phyloP scores from a whole-genome alignment of 1,284 basidiomycete species.

The Acaromyces ingoldii region DNA sequence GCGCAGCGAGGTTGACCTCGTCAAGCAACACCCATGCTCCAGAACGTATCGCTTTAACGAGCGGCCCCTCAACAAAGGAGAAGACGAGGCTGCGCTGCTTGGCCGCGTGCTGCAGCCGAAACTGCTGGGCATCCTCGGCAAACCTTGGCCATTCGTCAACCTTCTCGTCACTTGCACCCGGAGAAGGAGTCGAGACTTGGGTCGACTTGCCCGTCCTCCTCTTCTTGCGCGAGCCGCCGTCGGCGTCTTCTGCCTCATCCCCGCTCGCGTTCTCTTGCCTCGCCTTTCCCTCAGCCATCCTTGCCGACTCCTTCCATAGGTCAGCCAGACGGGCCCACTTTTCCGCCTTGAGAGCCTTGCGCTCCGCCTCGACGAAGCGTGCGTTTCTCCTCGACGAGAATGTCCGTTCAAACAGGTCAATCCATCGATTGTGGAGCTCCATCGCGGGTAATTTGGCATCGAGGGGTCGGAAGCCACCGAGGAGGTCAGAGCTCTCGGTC shows the following conservation, averaged over 20 bases:
- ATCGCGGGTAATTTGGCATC: constrained; percentile 68
- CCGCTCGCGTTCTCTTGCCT: not conserved
- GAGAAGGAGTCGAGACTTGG: too few relatives aligned
- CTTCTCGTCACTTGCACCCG: constrained; percentile 19
- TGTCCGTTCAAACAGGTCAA: constrained; percentile 76
- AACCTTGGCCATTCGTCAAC: constrained; percentile 56
- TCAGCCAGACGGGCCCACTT: constrained; percentile 81
- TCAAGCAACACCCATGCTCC: constrained; percentile 96
- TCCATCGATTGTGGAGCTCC: constrained; percentile 70
- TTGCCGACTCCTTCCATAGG: constrained; percentile 75
- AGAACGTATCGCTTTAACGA: constrained; percentile 81
- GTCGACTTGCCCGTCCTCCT: constrained; percentile 40
- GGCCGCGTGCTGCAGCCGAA: constrained; percentile 58
- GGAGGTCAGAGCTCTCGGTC: constrained; percentile 87
- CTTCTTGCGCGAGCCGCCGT: constrained; percentile 23
- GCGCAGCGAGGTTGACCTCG: constrained; percentile 89
- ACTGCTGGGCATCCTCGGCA: constrained; percentile 67
- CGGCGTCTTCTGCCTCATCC: not conserved
- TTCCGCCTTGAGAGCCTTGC: constrained; percentile 73
- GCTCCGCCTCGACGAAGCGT: constrained; percentile 75
- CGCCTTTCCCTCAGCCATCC: constrained; percentile 52
- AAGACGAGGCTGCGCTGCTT: constrained; percentile 57
- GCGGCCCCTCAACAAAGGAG: constrained; percentile 89
- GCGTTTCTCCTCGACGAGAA: constrained; percentile 89
- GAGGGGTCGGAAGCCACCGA: constrained; percentile 93